Evolutionary conservation across 2,329 filamentous ascomycete genomes (phyloP).

Genomic region (Colletotrichum sublineola): DNA sequence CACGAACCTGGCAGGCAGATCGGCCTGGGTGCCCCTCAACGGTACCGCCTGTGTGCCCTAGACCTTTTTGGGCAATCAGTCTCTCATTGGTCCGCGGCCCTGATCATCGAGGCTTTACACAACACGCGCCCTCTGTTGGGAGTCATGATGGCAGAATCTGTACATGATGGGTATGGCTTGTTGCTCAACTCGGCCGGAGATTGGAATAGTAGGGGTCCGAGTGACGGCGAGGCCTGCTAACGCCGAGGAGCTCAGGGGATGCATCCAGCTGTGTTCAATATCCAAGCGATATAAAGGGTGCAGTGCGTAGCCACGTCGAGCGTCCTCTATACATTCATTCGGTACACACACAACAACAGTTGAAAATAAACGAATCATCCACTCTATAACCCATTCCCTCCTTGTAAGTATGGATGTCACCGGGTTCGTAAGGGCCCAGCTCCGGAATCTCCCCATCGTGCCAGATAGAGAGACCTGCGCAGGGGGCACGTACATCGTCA

Average conservation of each 20-base stretch:
- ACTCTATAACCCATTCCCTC: no score
- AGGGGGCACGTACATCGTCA: constrained; percentile 47
- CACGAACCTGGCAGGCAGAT: not conserved
- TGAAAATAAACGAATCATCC: not conserved
- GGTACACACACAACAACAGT: not conserved
- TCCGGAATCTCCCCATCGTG: constrained; percentile 8
- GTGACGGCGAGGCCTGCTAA: not conserved
- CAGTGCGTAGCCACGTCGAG: not conserved
- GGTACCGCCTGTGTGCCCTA: not conserved
- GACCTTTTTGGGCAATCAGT: not conserved
- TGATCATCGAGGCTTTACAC: not conserved
- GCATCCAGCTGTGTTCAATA: not conserved
- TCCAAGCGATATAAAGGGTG: not conserved
- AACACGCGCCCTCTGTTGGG: no score
- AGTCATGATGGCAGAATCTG: not conserved
- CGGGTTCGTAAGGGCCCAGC: not conserved
- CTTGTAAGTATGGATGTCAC: not conserved
- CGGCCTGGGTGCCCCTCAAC: no score
- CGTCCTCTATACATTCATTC: not conserved
- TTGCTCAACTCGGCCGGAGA: not conserved
- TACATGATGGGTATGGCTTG: not conserved
- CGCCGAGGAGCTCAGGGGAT: not conserved
- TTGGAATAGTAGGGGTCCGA: not conserved
- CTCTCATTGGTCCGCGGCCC: constrained; percentile 7
- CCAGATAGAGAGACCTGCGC: not conserved